A percentile compares a stretch with the other conserved stretches of the same genome.
Evolutionary conservation across 345 rosid genomes (phyloP).

Genomic region (Hibiscus mutabilis): DNA sequence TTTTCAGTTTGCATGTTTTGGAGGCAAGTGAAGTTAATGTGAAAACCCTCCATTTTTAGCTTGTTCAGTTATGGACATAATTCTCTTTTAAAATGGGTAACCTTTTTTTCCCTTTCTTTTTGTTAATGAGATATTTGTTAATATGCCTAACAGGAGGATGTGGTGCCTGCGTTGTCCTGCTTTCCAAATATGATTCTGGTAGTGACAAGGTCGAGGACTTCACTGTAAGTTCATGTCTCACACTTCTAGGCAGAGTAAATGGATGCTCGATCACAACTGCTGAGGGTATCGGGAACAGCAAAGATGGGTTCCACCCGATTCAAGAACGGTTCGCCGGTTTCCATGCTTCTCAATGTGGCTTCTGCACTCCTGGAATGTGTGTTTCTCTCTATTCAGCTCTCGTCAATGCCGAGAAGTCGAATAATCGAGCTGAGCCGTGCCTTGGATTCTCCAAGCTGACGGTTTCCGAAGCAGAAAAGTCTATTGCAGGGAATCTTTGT

Average conservation of each 20-base stretch:
- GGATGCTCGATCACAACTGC: conserved; percentile 75
- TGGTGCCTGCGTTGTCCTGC: conserved; percentile 73
- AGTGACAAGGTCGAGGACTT: conserved; percentile 48
- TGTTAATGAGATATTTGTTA: neutral
- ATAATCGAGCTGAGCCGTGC: conserved; percentile 28
- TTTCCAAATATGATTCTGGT: conserved; percentile 53
- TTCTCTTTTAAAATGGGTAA: no score
- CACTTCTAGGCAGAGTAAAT: conserved; percentile 71
- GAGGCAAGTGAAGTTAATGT: no score
- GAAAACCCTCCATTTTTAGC: neutral
- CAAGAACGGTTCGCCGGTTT: conserved; percentile 69
- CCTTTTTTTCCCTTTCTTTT: no score
- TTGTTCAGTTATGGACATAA: neutral
- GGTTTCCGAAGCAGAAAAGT: conserved; percentile 59
- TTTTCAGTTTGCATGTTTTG: no score
- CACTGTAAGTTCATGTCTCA: conserved; percentile 68
- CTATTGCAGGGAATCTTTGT: conserved; percentile 73
- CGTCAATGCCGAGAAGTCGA: conserved; percentile 47
- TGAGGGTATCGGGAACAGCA: conserved; percentile 77
- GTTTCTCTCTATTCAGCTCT: conserved; percentile 73
- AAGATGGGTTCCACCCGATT: conserved; percentile 76
- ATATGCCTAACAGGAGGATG: conserved; percentile 61
- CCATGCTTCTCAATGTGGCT: conserved; percentile 91
- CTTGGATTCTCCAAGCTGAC: conserved; percentile 64
- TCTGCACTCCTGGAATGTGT: conserved; percentile 94